These are phyloP conservation scores for Spergularia bocconei DNA, from an alignment of 148 eudicot species.

Conservation along the genomic window DNA sequence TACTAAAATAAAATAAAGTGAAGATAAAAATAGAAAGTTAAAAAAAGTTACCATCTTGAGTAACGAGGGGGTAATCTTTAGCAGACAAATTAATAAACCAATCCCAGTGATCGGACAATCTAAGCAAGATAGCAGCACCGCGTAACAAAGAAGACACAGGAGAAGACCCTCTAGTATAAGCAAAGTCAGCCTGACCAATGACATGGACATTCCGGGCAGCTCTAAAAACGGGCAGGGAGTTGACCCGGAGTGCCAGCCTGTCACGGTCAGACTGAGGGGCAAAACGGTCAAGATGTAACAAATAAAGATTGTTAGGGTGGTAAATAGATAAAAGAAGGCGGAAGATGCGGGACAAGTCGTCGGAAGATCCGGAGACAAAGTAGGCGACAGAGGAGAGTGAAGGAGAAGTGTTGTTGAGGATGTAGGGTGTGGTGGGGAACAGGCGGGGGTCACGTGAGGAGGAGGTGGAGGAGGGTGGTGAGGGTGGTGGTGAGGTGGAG, in stretches of 20 bases:
- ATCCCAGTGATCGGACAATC: conserved; percentile 56
- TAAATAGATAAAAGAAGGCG: conserved; percentile 60
- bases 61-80: conserved; percentile 76
- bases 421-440: conserved; percentile 24
- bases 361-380: conserved; percentile 64
- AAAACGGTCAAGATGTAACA: conserved; percentile 61
- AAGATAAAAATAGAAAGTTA: too few species aligned
- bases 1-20: too few species aligned
- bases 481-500: conserved; percentile 16
- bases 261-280: conserved; percentile 61
- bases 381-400: conserved; percentile 55
- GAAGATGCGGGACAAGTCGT: conserved; percentile 43
- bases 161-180: conserved; percentile 52
- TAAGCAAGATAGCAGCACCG: conserved; percentile 69
- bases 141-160: conserved; percentile 47
- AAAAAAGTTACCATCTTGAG: conserved; percentile 63
- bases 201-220: conserved; percentile 81
- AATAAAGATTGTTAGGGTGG: conserved; percentile 69
- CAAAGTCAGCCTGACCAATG: conserved; percentile 61
- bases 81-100: conserved; percentile 81
- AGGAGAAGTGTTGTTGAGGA: conserved; percentile 27
- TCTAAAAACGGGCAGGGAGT: conserved; percentile 41
- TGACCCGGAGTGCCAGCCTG: conserved; percentile 38
- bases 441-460: conserved; percentile 31
- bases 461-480: conserved; percentile 26